phyloP scores from a whole-genome alignment of 768 basidiomycete genomes.

The Fomitopsis serialis region DNA sequence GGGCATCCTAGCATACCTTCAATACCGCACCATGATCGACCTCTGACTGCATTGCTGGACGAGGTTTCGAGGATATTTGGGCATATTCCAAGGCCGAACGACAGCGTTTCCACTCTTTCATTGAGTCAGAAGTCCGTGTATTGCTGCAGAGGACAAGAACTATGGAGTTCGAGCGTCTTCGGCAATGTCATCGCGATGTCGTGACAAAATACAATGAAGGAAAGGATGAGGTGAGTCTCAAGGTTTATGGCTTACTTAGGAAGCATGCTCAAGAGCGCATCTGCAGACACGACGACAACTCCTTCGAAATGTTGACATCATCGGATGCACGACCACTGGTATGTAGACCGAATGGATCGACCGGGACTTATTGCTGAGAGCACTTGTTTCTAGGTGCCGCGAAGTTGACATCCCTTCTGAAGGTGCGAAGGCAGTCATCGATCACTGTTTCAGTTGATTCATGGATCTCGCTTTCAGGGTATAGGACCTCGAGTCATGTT shows the following conservation, averaged over 20 bases:
- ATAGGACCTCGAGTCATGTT: slow-evolving; percentile 56
- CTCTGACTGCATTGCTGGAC: too few species aligned
- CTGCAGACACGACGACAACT: slow-evolving; percentile 49
- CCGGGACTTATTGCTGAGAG: too few species aligned
- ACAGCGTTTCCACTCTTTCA: slow-evolving; percentile 27
- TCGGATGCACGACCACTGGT: slow-evolving; percentile 79
- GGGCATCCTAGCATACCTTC: too few species aligned
- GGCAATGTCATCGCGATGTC: slow-evolving; percentile 36
- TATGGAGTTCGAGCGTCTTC: slow-evolving; percentile 38
- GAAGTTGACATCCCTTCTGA: slow-evolving; percentile 54
- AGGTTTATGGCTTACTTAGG: background rate
- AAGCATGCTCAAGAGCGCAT: too few species aligned
- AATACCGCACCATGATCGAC: too few species aligned
- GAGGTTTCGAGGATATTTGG: slow-evolving; percentile 41
- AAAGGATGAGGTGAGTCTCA: slow-evolving; percentile 45
- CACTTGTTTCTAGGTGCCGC: slow-evolving; percentile 49
- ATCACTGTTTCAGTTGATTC: background rate
- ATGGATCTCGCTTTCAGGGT: slow-evolving; percentile 31
- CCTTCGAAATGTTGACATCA: slow-evolving; percentile 48
- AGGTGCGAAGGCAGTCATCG: slow-evolving; percentile 28
- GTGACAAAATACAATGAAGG: slow-evolving; percentile 30
- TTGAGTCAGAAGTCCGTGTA: too few species aligned
- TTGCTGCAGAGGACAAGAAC: slow-evolving; percentile 18
- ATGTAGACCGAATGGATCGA: slow-evolving; percentile 1
- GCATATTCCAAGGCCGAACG: slow-evolving; percentile 47